These are phyloP conservation scores for Phytophthora chlamydospora DNA, from an alignment of 352 stramenopile species.

Conservation along the genomic window DNA sequence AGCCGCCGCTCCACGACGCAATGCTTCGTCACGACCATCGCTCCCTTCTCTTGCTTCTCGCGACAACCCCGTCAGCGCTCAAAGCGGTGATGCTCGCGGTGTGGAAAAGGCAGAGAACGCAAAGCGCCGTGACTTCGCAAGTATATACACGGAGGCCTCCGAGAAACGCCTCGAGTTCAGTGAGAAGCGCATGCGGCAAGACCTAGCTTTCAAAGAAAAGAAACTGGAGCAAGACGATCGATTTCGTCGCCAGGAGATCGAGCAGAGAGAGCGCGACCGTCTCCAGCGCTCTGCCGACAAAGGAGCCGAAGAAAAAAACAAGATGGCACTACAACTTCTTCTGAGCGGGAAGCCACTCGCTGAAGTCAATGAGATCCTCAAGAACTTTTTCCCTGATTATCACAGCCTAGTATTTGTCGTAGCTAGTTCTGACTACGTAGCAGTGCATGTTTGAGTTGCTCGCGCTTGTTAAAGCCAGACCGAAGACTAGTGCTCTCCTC, in stretches of 20 bases:
- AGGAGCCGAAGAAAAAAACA: constrained; percentile 1
- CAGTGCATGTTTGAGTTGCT: background rate
- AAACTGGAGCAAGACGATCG: no score
- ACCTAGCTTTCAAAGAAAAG: no score
- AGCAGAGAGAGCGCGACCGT: constrained; percentile 3
- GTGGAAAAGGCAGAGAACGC: constrained; percentile 2
- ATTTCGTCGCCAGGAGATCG: constrained; percentile 1
- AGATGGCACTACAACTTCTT: constrained; percentile 2
- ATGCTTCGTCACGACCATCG: no score
- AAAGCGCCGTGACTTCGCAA: constrained; percentile 14
- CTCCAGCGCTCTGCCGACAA: constrained; percentile 3
- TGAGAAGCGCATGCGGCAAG: constrained; percentile 5
- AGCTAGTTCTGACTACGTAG: background rate
- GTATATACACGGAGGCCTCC: constrained; percentile 8
- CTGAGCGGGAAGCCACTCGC: background rate
- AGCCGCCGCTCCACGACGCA: no score
- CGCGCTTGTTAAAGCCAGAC: background rate
- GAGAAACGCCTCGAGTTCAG: constrained; percentile 3
- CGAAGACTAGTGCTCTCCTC: background rate
- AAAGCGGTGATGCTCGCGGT: background rate
- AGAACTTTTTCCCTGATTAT: background rate
- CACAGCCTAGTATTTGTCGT: background rate
- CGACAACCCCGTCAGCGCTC: background rate
- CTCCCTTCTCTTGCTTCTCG: constrained; percentile 1
- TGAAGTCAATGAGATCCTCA: background rate